Conservation (phyloP, 2,329 filamentous ascomycete species). For the Neopestalotiopsis clavispora region DNA sequence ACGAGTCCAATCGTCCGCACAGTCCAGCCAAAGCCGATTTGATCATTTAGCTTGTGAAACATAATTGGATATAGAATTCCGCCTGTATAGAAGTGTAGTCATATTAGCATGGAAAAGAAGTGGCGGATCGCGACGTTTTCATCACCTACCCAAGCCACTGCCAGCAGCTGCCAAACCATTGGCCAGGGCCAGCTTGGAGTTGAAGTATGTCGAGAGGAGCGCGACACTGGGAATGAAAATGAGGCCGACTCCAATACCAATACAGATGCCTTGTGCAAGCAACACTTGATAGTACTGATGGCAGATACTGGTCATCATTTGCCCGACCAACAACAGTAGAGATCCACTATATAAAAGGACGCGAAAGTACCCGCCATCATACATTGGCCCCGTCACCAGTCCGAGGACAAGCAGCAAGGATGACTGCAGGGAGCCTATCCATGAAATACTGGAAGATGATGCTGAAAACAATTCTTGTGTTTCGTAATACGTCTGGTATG, state of each 20-base stretch:
- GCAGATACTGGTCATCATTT: conserved; percentile 47
- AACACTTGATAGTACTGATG: conserved; percentile 49
- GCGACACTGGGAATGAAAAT: conserved; percentile 43
- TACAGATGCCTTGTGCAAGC: conserved; percentile 48
- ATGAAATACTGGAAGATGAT: conserved; percentile 45
- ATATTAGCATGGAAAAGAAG: too few relatives aligned
- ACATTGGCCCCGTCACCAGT: conserved; percentile 48
- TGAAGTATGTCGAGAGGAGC: conserved; percentile 40
- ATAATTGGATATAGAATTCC: conserved; percentile 32
- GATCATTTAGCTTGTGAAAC: conserved; percentile 25
- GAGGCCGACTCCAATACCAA: conserved; percentile 49
- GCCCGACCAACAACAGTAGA: conserved; percentile 49
- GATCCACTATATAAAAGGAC: conserved; percentile 45
- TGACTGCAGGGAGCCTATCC: conserved; percentile 52
- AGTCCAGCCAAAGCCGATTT: conserved; percentile 32
- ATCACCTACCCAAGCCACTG: conserved; percentile 38
- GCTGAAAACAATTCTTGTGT: conserved; percentile 39
- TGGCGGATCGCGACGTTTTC: too few relatives aligned
- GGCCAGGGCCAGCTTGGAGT: conserved; percentile 31
- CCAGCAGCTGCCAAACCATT: conserved; percentile 40
- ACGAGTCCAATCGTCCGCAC: conserved; percentile 35
- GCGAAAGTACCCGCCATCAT: conserved; percentile 51
- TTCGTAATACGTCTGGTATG: conserved; percentile 59
- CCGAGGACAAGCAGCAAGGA: conserved; percentile 50
- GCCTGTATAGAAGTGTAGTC: too few relatives aligned